Evolutionary conservation across 805 yeast species (phyloP), one percentile per base, ranked within the genome.

Genomic region (Myxozyma melibiosi): DNA sequence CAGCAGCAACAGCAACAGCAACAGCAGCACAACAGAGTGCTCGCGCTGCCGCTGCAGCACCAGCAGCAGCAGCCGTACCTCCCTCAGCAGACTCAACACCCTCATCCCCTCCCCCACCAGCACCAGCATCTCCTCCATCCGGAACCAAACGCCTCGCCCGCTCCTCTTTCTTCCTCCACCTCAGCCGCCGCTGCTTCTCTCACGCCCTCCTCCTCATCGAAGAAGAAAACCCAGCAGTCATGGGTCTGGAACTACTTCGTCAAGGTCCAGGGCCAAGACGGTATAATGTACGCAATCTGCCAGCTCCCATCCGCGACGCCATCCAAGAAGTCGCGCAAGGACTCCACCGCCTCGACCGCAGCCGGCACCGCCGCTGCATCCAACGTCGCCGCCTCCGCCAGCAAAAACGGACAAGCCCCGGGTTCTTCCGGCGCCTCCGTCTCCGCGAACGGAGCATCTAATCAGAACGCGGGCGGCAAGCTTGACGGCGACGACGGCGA

Each of bases 231-330:
- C 18, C 55, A 56, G 50, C 51, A 52, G 55, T 55, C 62, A 8
- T 60, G 64, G 64, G 64, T 60, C 31, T 60, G 64, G 64, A 53
- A 49, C 44, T 60, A 60, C 44, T 60, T 60, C 24, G 37, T 54
- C 18, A 61, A 60, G 34, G 39, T 47, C 22, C 52, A 34, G 11
- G 57, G 62, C 33, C 43, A 47, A 37, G 64, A 60, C 47, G 56
- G 58, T 34, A 41, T 47, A 27, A 35, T 57, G 55, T 60, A 60
- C 42, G 64, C 64, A 24, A 47, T 48, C 37, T 60, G 64, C 47
- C 62, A 58, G 35, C 43, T 60, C 7, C 49, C 57, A 2, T 6
- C 53, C 20, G 22, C 48, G 11, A 18, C 55, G 20, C 24, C 38
- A 13, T 20, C 41, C 20, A 33, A 40, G 39, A 55, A 54, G 45